These are phyloP conservation scores for Vigna mungo DNA, from an alignment of 306 rosid species.

Conservation along the genomic window DNA sequence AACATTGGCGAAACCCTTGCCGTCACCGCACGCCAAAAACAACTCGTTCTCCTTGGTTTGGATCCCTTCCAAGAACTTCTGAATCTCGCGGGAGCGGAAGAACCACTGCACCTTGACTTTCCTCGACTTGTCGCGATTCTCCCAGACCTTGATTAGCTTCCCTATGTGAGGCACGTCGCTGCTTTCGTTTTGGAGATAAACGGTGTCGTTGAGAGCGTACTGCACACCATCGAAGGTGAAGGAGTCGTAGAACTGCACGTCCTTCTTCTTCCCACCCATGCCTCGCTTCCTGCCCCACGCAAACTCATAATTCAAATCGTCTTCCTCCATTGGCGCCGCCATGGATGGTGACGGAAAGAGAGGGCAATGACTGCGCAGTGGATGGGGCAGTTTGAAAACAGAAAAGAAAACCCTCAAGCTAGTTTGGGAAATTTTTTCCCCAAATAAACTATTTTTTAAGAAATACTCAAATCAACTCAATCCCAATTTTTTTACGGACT, in stretches of 20 bases:
- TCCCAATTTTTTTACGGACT: no score
- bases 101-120: slow-evolving; percentile 81
- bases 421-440: no score
- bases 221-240: slow-evolving; percentile 67
- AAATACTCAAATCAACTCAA: no score
- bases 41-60: slow-evolving; percentile 58
- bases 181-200: slow-evolving; percentile 57
- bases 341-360: slow-evolving; percentile 25
- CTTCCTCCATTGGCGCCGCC: slow-evolving; percentile 38
- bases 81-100: slow-evolving; percentile 72
- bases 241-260: slow-evolving; percentile 65
- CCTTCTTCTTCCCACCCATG: slow-evolving; percentile 63
- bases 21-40: slow-evolving; percentile 77
- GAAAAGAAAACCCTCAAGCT: neutral
- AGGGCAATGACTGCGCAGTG: neutral
- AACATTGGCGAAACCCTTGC: slow-evolving; percentile 64
- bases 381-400: neutral
- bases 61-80: slow-evolving; percentile 44
- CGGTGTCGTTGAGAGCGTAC: slow-evolving; percentile 66
- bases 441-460: no score
- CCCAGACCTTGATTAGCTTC: slow-evolving; percentile 77
- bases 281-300: slow-evolving; percentile 69
- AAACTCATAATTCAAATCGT: slow-evolving; percentile 48
- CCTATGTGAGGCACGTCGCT: slow-evolving; percentile 68
- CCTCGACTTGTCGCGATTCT: slow-evolving; percentile 54